Base-by-base conservation (phyloP, 148 eudicot species). In the Camellia granthamiana region DNA sequence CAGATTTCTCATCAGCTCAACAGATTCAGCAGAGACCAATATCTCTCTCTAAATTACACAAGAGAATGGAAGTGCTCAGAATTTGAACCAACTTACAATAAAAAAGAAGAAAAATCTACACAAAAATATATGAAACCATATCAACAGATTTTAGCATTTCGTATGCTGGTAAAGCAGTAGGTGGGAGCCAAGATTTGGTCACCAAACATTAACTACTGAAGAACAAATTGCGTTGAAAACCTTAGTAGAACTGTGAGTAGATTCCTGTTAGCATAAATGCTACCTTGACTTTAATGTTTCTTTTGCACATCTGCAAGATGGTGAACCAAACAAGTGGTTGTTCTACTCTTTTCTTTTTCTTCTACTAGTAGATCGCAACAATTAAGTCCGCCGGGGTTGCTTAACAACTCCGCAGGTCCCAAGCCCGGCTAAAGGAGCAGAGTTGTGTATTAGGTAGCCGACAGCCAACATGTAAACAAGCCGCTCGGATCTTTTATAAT, bases 41-140 rank as follows among this genome's bases (percentile, higher is more conserved):
- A 87, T 85, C 73, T 87, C 90, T 78, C 90, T 81, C 90, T 87
- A 49, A 4, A 63, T 60, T 30, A 73, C 56, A 78, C 18, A 66
- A 83, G 5, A 44, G n/a, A 42, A 64, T 9, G 15, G 38, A 66
- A 62, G 41, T 71, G n/a, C 52, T 76, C 78, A 84, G 78, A 16
- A 38, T 51, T 49, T 46, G 10, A 51, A 41, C 16, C 14, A 55
- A 41, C 9, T 6, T 42, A 38, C 6, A 70, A 52, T 47, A 59
- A 46, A 65, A 64, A 9, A 21, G 41, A 52, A 23, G 7, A 49
- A 21, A 49, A 21, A 3, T 18, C 2, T 42, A 23, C 49, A 60
- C 49, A 60, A 19, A 15, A 60, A 51, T 18, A 2, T n/a, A 47
- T 49, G 5, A 18, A 8, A 49, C 55, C 47, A 41, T 4, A 41